These are phyloP conservation scores for Claviceps digitariae DNA, from an alignment of 2,329 filamentous ascomycete species.

Conservation along the genomic window DNA sequence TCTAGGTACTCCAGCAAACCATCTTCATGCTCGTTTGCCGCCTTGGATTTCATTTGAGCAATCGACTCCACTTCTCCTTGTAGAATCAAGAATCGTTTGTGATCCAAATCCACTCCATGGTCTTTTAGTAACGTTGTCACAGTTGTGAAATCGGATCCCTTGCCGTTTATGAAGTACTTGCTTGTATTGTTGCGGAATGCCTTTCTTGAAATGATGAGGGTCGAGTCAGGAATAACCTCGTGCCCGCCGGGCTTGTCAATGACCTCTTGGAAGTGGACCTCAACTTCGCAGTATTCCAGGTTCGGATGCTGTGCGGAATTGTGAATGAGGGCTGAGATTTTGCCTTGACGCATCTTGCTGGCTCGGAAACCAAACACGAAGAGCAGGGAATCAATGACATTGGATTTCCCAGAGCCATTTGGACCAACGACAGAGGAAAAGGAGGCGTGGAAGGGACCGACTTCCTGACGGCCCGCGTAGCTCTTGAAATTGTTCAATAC, in stretches of 20 bases:
- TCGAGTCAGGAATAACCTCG: slow-evolving; percentile 69
- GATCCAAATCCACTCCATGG: slow-evolving; percentile 85
- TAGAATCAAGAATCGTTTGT: slow-evolving; percentile 94
- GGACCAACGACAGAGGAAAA: slow-evolving; percentile 97
- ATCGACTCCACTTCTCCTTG: slow-evolving; percentile 98
- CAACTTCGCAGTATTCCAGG: slow-evolving; percentile 83
- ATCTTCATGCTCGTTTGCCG: slow-evolving; percentile 87
- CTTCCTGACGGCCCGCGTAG: slow-evolving; percentile 88
- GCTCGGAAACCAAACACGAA: slow-evolving; percentile 99
- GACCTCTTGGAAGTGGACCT: slow-evolving; percentile 92
- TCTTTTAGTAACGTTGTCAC: slow-evolving; percentile 81
- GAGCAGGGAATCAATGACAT: slow-evolving; percentile 93
- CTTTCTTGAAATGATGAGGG: slow-evolving; percentile 75
- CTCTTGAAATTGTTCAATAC: slow-evolving; percentile 97
- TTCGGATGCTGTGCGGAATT: slow-evolving; percentile 83
- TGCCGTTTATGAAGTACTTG: slow-evolving; percentile 93
- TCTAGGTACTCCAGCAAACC: slow-evolving; percentile 93
- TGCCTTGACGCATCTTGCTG: slow-evolving; percentile 98
- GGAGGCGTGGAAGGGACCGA: slow-evolving; percentile 90
- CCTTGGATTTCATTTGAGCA: slow-evolving; percentile 98
- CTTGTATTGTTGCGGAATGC: slow-evolving; percentile 98
- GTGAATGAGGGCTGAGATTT: slow-evolving; percentile 94
- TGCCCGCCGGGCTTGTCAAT: slow-evolving; percentile 69
- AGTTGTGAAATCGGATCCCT: slow-evolving; percentile 79
- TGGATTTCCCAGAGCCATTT: slow-evolving; percentile 96